Percentiles rank a stretch among this genome's conserved stretches.
These are phyloP conservation scores for Coemansia reversa DNA, from an alignment of 192 early-diverging fungal genomes.

Conservation along the genomic window DNA sequence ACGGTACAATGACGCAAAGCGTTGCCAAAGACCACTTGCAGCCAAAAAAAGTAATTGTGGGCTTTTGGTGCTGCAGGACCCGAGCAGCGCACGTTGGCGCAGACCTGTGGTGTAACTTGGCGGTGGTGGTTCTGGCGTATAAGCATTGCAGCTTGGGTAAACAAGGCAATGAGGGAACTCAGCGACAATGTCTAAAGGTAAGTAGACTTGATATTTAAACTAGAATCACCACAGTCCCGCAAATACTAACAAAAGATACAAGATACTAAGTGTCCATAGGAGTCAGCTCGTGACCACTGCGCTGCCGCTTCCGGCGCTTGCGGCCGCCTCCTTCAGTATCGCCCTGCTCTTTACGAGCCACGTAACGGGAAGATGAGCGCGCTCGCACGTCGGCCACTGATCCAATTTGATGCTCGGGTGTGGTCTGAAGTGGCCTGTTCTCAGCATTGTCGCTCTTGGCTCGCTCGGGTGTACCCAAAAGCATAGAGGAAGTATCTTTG, in stretches of 20 bases:
- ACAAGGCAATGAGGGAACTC: background rate
- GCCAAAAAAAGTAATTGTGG: no score
- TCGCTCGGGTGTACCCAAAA: constrained; percentile 16
- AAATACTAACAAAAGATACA: no score
- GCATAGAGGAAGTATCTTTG: background rate
- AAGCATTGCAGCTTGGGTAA: background rate
- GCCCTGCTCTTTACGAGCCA: constrained; percentile 36
- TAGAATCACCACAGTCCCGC: no score
- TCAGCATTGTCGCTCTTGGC: background rate
- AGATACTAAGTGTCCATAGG: no score
- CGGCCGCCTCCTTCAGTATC: constrained; percentile 42
- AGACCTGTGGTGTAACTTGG: no score
- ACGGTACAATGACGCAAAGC: no score
- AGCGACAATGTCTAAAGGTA: no score
- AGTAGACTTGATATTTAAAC: no score
- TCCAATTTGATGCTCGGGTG: constrained; percentile 45
- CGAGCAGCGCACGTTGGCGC: no score
- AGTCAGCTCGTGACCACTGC: background rate
- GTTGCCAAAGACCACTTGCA: no score
- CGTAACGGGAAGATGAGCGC: constrained; percentile 36
- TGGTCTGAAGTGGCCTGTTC: constrained; percentile 18
- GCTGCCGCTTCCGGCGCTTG: constrained; percentile 38
- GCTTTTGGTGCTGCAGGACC: no score
- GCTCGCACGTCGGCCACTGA: constrained; percentile 20
- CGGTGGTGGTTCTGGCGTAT: no score